Conservation (phyloP, 345 rosid genomes). For the Brassica cretica region DNA sequence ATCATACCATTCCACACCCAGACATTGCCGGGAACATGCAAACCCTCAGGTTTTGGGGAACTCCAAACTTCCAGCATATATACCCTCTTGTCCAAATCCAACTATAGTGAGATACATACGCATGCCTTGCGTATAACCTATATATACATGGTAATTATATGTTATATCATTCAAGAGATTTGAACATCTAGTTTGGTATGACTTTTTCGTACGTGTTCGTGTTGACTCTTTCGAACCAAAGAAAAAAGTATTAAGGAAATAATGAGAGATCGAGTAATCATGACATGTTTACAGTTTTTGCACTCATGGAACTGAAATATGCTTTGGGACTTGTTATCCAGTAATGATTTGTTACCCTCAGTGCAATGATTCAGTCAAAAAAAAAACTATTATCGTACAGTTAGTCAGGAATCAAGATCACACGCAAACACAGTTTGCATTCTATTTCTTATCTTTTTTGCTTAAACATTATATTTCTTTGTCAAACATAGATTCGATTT, state of each 20-base stretch:
- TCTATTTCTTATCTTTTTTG: background rate
- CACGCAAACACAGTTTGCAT: constrained; percentile 33
- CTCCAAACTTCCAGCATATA: constrained; percentile 41
- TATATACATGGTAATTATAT: constrained; percentile 9
- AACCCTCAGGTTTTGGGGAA: constrained; percentile 67
- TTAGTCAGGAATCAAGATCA: constrained; percentile 18
- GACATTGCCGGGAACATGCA: constrained; percentile 88
- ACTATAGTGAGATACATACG: constrained; percentile 28
- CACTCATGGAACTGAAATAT: constrained; percentile 42
- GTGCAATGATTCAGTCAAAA: constrained; percentile 46
- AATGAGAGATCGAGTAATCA: constrained; percentile 28
- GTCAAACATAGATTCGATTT: background rate
- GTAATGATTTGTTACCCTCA: constrained; percentile 50
- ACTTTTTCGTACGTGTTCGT: constrained; percentile 7
- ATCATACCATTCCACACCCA: constrained; percentile 70
- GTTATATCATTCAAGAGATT: constrained; percentile 8
- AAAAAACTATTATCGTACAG: constrained; percentile 3
- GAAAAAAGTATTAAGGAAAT: background rate
- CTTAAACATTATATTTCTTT: background rate
- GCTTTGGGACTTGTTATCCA: constrained; percentile 65
- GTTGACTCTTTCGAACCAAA: constrained; percentile 25
- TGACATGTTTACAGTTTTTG: constrained; percentile 40
- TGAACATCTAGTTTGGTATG: constrained; percentile 11
- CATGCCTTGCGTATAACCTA: constrained; percentile 7
- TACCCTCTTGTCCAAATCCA: constrained; percentile 32